A percentile compares a stretch with the other conserved stretches of the same genome.
Evolutionary conservation across 2,329 filamentous ascomycete genomes (phyloP).

Genomic region (Fusarium redolens): DNA sequence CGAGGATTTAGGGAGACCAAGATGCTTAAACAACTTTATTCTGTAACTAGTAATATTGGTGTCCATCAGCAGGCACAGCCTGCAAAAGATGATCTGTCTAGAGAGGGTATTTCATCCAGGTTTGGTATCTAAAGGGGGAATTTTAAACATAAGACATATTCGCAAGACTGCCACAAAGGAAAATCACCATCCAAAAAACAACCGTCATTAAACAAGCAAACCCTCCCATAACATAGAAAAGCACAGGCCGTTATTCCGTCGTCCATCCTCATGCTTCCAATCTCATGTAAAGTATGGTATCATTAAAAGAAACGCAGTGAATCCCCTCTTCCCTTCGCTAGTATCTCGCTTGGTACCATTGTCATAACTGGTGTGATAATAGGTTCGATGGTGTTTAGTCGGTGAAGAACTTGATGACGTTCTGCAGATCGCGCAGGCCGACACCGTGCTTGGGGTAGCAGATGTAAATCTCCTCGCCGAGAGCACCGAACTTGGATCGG

Average conservation of each 20-base stretch:
- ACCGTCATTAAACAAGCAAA: not conserved
- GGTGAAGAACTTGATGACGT: conserved; percentile 92
- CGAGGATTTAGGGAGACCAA: not conserved
- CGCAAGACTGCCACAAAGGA: conserved; percentile 11
- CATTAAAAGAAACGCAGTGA: conserved; percentile 19
- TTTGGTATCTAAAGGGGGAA: conserved; percentile 40
- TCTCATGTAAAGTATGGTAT: conserved; percentile 30
- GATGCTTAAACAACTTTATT: conserved; percentile 8
- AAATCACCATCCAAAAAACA: conserved; percentile 15
- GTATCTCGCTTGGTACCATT: not conserved
- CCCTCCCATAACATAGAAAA: not conserved
- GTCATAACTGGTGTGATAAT: not conserved
- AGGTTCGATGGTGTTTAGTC: conserved; percentile 59
- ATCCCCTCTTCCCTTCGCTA: conserved; percentile 2
- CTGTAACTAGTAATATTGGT: conserved; percentile 27
- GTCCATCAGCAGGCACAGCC: conserved; percentile 30
- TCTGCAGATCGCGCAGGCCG: conserved; percentile 82
- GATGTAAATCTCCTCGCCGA: conserved; percentile 87
- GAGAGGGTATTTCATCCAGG: conserved; percentile 36
- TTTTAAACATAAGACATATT: conserved; percentile 23
- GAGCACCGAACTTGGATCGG: conserved; percentile 87
- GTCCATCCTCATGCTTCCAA: conserved; percentile 10
- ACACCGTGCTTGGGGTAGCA: conserved; percentile 90
- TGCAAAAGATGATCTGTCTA: conserved; percentile 24
- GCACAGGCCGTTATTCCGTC: conserved; percentile 25